Base-by-base conservation (phyloP, 768 basidiomycete genomes). In the Rhizopogon sp. region DNA sequence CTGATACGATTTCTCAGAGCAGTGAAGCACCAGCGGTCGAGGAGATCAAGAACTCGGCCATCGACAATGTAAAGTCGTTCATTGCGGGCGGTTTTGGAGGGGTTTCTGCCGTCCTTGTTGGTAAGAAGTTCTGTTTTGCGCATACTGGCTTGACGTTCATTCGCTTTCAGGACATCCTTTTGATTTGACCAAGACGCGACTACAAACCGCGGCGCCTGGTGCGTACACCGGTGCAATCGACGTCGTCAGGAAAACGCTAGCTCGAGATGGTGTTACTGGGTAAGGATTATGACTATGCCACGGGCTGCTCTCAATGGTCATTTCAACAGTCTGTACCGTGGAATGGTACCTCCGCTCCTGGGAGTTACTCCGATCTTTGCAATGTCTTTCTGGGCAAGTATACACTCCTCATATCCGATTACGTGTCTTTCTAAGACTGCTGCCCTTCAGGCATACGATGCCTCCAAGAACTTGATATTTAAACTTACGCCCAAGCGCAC, bases 341-440 rank as follows among this genome's bases (percentile, higher is more conserved):
- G 93, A 37, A 93, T 98, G 74, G 88, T 95, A 3, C 94, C 95
- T 35, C 95, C 95, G 43, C 72, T 98, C 55, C 75, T 97, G 31
- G 93, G 96, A 29, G 93, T 99, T 29, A 98, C 97, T 5, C 97
- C 97, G 35, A 98, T 98, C 65, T 99, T 99, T 64, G 97, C 97
- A 3, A 76, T 98, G 31, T 96, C 93, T 3, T 98, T 99, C 78
- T 98, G 95, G 95, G 95, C 94, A 70, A 55, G 80, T 61, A 31
- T 62, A 53, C 14, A 11, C 17, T 41, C 16, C 28, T 2, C 6
- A 41, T 40, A 5, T 40, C 29, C 31, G 13, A 39, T 46, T 42
- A 17, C 17, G 8, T 33, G 22, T 45, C 35, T 50, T 55, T 58
- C 52, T 44, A 57, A 62, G 54, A 33, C 22, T 9, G 11, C 46